phyloP scores from a whole-genome alignment of 257 asterid species.

The Solanum piurae region DNA sequence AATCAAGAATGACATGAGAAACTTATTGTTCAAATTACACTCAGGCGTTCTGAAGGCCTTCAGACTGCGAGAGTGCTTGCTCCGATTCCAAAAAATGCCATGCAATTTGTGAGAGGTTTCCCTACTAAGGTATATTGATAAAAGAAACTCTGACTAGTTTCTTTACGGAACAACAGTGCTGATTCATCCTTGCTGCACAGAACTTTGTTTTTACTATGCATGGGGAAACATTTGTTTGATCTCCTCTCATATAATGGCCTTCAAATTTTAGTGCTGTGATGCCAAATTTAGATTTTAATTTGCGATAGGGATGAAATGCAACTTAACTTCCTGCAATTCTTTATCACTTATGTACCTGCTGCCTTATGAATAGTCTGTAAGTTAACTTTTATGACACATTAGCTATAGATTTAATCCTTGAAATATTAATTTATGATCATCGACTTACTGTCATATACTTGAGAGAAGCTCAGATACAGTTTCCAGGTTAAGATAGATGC shows the following conservation, averaged over 20 bases:
- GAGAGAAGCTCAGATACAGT: neutral
- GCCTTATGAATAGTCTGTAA: neutral
- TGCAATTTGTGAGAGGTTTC: constrained; percentile 77
- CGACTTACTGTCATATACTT: neutral
- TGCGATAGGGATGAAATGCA: neutral
- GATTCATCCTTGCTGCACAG: neutral
- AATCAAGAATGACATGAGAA: neutral
- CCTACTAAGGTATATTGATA: constrained; percentile 71
- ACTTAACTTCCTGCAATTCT: neutral
- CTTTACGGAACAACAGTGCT: neutral
- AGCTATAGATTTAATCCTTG: neutral
- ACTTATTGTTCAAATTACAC: neutral
- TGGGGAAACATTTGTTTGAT: neutral
- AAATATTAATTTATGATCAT: neutral
- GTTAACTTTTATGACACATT: neutral
- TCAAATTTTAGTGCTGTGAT: neutral
- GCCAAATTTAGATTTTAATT: neutral
- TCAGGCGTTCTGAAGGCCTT: constrained; percentile 83
- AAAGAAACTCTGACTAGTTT: neutral
- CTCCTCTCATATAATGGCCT: neutral
- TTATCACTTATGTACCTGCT: neutral
- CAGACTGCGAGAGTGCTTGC: constrained; percentile 74
- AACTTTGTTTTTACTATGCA: neutral
- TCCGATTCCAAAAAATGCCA: constrained; percentile 84
- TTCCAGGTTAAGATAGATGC: neutral